Conservation (phyloP, 495 filamentous ascomycete genomes). For the Aspergillus conjunctus region DNA sequence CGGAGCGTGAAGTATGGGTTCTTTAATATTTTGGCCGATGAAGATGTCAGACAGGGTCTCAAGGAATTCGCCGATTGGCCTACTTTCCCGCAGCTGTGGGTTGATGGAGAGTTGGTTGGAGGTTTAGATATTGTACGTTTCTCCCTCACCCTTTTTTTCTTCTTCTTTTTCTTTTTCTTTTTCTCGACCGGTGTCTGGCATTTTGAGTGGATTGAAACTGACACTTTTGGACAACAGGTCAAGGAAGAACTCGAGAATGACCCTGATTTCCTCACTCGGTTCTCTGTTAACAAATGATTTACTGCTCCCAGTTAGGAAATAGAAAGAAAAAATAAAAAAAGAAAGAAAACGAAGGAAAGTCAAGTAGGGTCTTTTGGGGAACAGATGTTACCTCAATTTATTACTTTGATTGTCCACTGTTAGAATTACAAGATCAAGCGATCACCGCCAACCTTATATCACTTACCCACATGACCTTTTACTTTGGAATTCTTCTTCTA, state of each 20-base stretch:
- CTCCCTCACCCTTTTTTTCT: constrained; percentile 7
- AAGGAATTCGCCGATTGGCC: constrained; percentile 97
- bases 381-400: background rate
- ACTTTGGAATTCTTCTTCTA: background rate
- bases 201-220: background rate
- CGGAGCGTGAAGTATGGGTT: constrained; percentile 93
- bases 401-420: constrained; percentile 9
- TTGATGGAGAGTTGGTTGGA: constrained; percentile 81
- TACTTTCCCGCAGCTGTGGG: constrained; percentile 90
- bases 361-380: background rate
- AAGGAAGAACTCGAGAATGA: constrained; percentile 75
- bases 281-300: constrained; percentile 49
- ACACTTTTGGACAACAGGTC: constrained; percentile 53
- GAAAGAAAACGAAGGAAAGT: background rate
- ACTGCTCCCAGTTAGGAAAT: constrained; percentile 20
- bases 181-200: constrained; percentile 17
- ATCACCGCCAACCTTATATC: constrained; percentile 11
- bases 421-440: constrained; percentile 20
- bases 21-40: constrained; percentile 98
- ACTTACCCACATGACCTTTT: constrained; percentile 1
- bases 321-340: constrained; percentile 6
- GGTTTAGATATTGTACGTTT: constrained; percentile 91
- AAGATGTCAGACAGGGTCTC: constrained; percentile 93
- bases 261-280: constrained; percentile 74
- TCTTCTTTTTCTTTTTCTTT: constrained; percentile 3